Evolutionary conservation across 768 basidiomycete species (phyloP).

Genomic region (Agaricus bisporus): DNA sequence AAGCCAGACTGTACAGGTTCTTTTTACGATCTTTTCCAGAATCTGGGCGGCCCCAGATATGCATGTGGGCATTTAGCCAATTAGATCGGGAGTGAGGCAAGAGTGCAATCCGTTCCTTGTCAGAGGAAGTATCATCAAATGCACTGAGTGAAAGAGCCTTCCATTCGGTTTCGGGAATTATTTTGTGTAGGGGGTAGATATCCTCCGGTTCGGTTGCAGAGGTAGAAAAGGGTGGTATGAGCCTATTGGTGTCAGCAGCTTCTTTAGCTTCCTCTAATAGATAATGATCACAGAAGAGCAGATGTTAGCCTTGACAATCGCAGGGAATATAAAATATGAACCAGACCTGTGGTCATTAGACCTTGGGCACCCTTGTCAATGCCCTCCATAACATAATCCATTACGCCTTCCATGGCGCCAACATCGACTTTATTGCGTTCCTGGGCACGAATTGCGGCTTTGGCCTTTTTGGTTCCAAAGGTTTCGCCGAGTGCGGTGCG

Average conservation of each 20-base stretch:
- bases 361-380: slow-evolving; percentile 70
- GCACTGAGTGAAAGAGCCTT: slow-evolving; percentile 54
- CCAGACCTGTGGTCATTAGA: slow-evolving; percentile 64
- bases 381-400: slow-evolving; percentile 73
- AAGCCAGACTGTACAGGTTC: slow-evolving; percentile 43
- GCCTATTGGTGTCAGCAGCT: slow-evolving; percentile 53
- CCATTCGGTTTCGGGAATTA: slow-evolving; percentile 82
- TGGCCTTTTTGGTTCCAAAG: slow-evolving; percentile 94
- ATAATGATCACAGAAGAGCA: not conserved
- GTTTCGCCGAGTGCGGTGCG: slow-evolving; percentile 81
- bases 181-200: slow-evolving; percentile 63
- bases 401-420: slow-evolving; percentile 79
- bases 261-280: slow-evolving; percentile 61
- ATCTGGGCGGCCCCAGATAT: slow-evolving; percentile 31
- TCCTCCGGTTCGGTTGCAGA: slow-evolving; percentile 66
- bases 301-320: not conserved
- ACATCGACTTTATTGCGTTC: slow-evolving; percentile 91
- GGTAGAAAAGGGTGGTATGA: slow-evolving; percentile 70
- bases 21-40: slow-evolving; percentile 51
- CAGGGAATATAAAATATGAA: not conserved
- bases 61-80: slow-evolving; percentile 70
- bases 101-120: slow-evolving; percentile 43
- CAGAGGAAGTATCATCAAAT: slow-evolving; percentile 45
- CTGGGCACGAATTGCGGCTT: slow-evolving; percentile 73
- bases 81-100: slow-evolving; percentile 57